Evolutionary conservation across 2,329 filamentous ascomycete species (phyloP), one percentile per base, ranked within the genome.

Genomic region (Zasmidium citrigriseum): DNA sequence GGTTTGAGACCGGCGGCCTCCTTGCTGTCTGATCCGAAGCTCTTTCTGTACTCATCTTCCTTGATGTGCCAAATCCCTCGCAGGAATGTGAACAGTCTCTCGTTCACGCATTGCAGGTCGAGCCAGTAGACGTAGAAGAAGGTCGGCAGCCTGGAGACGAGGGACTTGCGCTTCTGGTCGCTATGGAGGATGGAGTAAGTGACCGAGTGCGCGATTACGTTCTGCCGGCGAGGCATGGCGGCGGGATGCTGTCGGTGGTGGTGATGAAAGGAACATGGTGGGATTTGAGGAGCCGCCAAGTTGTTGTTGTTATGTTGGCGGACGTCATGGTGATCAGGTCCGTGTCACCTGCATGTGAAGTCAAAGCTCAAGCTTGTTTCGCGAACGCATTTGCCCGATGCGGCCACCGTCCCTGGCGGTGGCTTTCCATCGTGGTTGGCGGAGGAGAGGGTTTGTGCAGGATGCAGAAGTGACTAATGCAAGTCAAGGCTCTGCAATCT

Each of bases 21-120:
- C 64, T 70, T 70, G 29, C 70, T 72, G 14, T 75, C 72, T 27
- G 70, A 73, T 4, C 75, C 74, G 65, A 87, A 87, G 62, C 80
- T 84, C 24, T 77, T 77, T 12, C 72, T 75, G 62, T 86, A 87
- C 21, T 81, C 80, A 11, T 80, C 75, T 58, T 85, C 81, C 22
- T 80, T 72, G 29, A 86, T 78, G 3, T 75, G 59, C 83, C 85
- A 87, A 5, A 81, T 73, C 4, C 75, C 74, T 7, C 85, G 78
- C 11, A 87, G 73, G 14, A 76, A 77, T 9, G 71, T 72, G 68
- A 87, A 87, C 0, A 82, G 67, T 2, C 77, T 75, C 2, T 76
- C 73, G 7, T 78, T 74, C 4, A 67, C 49, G 47, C 66, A 64
- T n/a, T 59, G 52, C 52, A 69, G 63, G 79, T 78, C 49, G 78